These are phyloP conservation scores for Penicillium angulare DNA, from an alignment of 495 filamentous ascomycete genomes.

Conservation along the genomic window DNA sequence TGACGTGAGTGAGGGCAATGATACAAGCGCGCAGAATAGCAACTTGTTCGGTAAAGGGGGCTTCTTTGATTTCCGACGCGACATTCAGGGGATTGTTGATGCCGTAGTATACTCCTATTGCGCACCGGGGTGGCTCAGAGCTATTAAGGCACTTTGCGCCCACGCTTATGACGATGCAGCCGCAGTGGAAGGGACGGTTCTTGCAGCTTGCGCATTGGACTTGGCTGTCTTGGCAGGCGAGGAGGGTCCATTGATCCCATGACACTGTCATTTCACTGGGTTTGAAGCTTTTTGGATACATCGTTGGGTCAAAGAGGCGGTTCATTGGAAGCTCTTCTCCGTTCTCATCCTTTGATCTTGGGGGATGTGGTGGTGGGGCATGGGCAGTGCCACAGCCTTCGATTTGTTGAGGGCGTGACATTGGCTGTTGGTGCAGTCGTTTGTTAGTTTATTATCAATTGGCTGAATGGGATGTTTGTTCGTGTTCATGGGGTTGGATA, in stretches of 20 bases:
- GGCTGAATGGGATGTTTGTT: no score
- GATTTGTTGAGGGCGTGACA: not conserved
- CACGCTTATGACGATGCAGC: slow-evolving; percentile 13
- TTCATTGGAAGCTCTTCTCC: not conserved
- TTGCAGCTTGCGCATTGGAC: slow-evolving; percentile 12
- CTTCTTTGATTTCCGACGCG: not conserved
- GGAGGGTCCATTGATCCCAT: slow-evolving; percentile 8
- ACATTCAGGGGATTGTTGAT: slow-evolving; percentile 7
- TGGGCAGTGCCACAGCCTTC: not conserved
- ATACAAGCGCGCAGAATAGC: slow-evolving; percentile 17
- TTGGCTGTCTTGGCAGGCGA: slow-evolving; percentile 7
- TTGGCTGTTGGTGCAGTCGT: not conserved
- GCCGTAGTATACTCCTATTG: slow-evolving; percentile 14
- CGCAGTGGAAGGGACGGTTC: slow-evolving; percentile 8
- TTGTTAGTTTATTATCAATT: no score
- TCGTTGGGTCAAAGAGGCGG: not conserved
- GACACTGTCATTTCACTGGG: slow-evolving; percentile 8
- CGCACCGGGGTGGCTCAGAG: not conserved
- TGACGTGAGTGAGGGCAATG: slow-evolving; percentile 3
- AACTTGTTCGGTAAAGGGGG: slow-evolving; percentile 12
- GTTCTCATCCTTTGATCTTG: not conserved
- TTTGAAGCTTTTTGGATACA: not conserved
- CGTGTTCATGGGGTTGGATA: no score
- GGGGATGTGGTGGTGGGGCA: not conserved
- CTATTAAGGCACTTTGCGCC: slow-evolving; percentile 1